Evolutionary conservation across 768 basidiomycete genomes (phyloP), one percentile per base, ranked within the genome.

Genomic region (Cyathus striatus): DNA sequence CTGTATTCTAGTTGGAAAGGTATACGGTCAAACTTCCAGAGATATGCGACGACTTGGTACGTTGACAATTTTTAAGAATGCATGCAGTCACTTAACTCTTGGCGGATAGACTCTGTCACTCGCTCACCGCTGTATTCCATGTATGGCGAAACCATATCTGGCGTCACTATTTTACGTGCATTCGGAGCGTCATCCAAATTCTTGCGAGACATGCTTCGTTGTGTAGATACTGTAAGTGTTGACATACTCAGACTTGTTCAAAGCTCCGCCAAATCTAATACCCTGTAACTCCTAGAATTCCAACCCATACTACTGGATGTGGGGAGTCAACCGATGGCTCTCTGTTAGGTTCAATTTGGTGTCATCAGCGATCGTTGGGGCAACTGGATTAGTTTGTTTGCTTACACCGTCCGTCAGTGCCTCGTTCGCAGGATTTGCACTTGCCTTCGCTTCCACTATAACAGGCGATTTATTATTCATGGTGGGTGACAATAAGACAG

Each of bases 241-340:
- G 13, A 64, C 81, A 32, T 32, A 16, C 17, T 12, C 12, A 12
- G 12, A 2, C 78, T 86, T 21, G 16, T 6, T 16, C 38, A 13
- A n/a, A 23, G 13, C 24, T 23, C 7, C 23, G 38, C 43, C 2
- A 12, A 22, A 13, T 12, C 20, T 20, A 13, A 40, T 26, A 14
- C n/a, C n/a, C n/a, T n/a, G 5, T 40, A 9, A 22, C 18, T 18
- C 14, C 9, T 42, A 75, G 70, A 76, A 75, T 45, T 55, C 79
- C 13, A 88, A 79, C 55, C 88, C 88, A 3, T 86, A 80, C 59
- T 91, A 87, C 55, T 94, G 92, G 92, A 85, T 87, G 76, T 92
- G 88, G 89, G 86, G 81, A 66, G 89, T 93, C 14, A 94, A 92
- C 58, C 81, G 91, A 35, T 96, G 93, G 93, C 69, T 92, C 36